A percentile compares a stretch with the other conserved stretches of the same genome.
These are phyloP conservation scores for Cyathus striatus DNA, from an alignment of 768 basidiomycete species.

Conservation along the genomic window DNA sequence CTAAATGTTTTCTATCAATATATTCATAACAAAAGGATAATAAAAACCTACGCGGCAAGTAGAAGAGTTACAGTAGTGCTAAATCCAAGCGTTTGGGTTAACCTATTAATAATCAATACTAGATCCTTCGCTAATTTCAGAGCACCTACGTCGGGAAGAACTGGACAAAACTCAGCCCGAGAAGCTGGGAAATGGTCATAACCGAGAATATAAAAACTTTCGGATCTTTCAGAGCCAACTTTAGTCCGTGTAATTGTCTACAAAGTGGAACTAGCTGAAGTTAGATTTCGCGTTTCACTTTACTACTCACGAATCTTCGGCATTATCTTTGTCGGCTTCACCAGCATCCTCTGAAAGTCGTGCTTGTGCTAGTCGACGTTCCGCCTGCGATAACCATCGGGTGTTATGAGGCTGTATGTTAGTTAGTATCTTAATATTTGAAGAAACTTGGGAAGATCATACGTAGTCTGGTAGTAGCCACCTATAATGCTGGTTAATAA, in stretches of 20 bases:
- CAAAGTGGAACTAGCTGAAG: too few species aligned
- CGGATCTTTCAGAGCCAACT: constrained; percentile 50
- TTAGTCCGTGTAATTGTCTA: constrained; percentile 48
- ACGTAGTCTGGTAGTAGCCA: constrained; percentile 59
- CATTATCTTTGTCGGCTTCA: constrained; percentile 60
- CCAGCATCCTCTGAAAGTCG: constrained; percentile 66
- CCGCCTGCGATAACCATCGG: constrained; percentile 44
- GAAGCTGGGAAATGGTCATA: constrained; percentile 42
- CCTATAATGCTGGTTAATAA: constrained; percentile 19
- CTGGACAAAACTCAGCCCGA: constrained; percentile 55
- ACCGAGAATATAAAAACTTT: constrained; percentile 50
- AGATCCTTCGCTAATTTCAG: too few species aligned
- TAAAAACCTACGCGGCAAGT: constrained; percentile 45
- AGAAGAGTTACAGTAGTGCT: constrained; percentile 54
- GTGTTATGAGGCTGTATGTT: constrained; percentile 52
- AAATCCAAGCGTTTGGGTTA: constrained; percentile 59
- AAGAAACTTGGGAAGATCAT: constrained; percentile 10
- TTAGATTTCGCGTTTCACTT: too few species aligned
- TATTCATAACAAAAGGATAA: neutral
- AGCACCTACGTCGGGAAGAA: constrained; percentile 50
- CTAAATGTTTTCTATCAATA: constrained; percentile 20
- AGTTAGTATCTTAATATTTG: neutral
- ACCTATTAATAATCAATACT: constrained; percentile 27
- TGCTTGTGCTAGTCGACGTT: constrained; percentile 56
- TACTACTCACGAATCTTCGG: constrained; percentile 48